phyloP scores from a whole-genome alignment of 352 stramenopile species.

The Pythium sukuiense region DNA sequence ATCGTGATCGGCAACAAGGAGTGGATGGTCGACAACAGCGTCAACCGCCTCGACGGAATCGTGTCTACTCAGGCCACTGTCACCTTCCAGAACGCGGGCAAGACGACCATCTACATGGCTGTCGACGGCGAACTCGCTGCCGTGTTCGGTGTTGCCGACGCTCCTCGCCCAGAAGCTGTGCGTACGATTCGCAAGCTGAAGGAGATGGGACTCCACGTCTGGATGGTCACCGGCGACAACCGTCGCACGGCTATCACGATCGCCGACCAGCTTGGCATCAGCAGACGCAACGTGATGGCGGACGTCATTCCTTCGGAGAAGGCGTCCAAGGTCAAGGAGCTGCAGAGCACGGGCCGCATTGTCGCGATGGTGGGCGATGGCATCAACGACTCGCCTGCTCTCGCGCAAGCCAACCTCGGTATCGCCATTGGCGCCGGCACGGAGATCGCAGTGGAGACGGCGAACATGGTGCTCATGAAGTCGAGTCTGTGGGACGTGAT shows the following conservation, averaged over 20 bases:
- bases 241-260: constrained; percentile 92
- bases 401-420: constrained; percentile 97
- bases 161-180: constrained; percentile 90
- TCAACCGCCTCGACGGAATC: constrained; percentile 71
- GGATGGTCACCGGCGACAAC: constrained; percentile 99
- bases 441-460: constrained; percentile 98
- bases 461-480: constrained; percentile 93
- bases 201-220: constrained; percentile 93
- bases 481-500: constrained; percentile 93
- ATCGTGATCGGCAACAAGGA: constrained; percentile 93
- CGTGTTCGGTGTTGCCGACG: constrained; percentile 85
- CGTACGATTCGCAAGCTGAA: constrained; percentile 90
- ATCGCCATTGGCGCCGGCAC: constrained; percentile 95
- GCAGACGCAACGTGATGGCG: constrained; percentile 91
- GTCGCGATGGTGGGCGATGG: constrained; percentile 98
- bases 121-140: constrained; percentile 76
- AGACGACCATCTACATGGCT: constrained; percentile 96
- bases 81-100: constrained; percentile 88
- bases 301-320: constrained; percentile 97
- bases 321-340: constrained; percentile 88
- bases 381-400: constrained; percentile 98
- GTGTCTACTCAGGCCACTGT: constrained; percentile 70
- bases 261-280: constrained; percentile 93
- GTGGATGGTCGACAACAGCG: constrained; percentile 83
- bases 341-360: constrained; percentile 86